phyloP scores from a whole-genome alignment of 1,139 yeast genomes.

The Geotrichum klebahnii region DNA sequence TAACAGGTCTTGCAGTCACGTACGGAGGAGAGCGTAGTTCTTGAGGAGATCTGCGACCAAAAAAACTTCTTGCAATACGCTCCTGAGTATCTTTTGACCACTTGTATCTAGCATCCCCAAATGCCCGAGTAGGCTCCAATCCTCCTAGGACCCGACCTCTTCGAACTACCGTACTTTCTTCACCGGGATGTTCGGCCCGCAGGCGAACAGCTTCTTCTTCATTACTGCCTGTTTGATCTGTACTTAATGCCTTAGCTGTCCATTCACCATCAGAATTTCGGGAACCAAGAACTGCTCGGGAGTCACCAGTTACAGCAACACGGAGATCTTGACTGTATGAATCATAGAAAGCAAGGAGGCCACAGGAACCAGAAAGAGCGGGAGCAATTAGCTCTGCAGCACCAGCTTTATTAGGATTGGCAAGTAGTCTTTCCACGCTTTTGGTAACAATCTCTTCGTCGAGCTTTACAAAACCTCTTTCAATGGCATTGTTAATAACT shows the following conservation, averaged over 20 bases:
- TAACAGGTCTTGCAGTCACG: slow-evolving; percentile 93
- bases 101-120: slow-evolving; percentile 95
- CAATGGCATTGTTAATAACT: slow-evolving; percentile 73
- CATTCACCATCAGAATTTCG: slow-evolving; percentile 58
- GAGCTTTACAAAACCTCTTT: slow-evolving; percentile 70
- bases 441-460: slow-evolving; percentile 84
- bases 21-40: slow-evolving; percentile 84
- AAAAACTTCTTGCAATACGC: slow-evolving; percentile 66
- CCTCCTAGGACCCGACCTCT: slow-evolving; percentile 85
- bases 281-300: slow-evolving; percentile 85
- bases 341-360: slow-evolving; percentile 80
- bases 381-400: slow-evolving; percentile 83
- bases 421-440: slow-evolving; percentile 64
- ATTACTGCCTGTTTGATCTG: slow-evolving; percentile 93
- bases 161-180: slow-evolving; percentile 72
- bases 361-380: slow-evolving; percentile 94
- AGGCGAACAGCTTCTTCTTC: slow-evolving; percentile 82
- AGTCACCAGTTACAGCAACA: slow-evolving; percentile 96
- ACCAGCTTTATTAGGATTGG: slow-evolving; percentile 52
- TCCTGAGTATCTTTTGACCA: slow-evolving; percentile 75
- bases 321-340: slow-evolving; percentile 65
- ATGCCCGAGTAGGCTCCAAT: slow-evolving; percentile 94
- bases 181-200: slow-evolving; percentile 85
- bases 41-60: slow-evolving; percentile 78
- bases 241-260: slow-evolving; percentile 82